These are phyloP conservation scores for Sclerotinia glacialis DNA, from an alignment of 2,329 filamentous ascomycete genomes.

Conservation along the genomic window DNA sequence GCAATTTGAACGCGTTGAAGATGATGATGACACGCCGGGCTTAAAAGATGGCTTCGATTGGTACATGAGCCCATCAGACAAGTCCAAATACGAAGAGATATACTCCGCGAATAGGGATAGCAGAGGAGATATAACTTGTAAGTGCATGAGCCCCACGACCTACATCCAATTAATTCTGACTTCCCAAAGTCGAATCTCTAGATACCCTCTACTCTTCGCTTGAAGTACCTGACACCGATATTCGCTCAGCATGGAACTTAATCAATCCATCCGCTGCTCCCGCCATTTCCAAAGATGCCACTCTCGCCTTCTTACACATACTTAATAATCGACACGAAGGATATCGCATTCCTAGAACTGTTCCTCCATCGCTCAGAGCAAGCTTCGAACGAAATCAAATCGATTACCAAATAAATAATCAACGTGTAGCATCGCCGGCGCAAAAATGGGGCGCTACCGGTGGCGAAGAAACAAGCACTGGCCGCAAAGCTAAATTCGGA, in stretches of 20 bases:
- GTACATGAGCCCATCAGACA: conserved; percentile 95
- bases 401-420: conserved; percentile 87
- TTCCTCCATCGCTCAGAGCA: conserved; percentile 84
- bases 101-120: conserved; percentile 88
- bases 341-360: conserved; percentile 85
- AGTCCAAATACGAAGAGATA: conserved; percentile 94
- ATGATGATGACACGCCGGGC: conserved; percentile 76
- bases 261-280: conserved; percentile 84
- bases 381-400: conserved; percentile 96
- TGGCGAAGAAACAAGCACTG: conserved; percentile 77
- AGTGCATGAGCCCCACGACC: conserved; percentile 39
- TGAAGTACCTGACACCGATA: conserved; percentile 71
- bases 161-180: conserved; percentile 4
- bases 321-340: conserved; percentile 95
- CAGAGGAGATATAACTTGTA: conserved; percentile 79
- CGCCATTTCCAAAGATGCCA: conserved; percentile 90
- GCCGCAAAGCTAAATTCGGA: conserved; percentile 94
- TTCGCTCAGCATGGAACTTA: conserved; percentile 93
- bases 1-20: conserved; percentile 81
- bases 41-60: conserved; percentile 97
- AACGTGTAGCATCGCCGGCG: conserved; percentile 57
- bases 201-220: conserved; percentile 81
- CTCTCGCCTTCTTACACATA: conserved; percentile 92
- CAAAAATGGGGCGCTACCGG: conserved; percentile 77
- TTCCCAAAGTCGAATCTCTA: conserved; percentile 64